Conservation (phyloP, 768 basidiomycete genomes). For the Russula sp. region DNA sequence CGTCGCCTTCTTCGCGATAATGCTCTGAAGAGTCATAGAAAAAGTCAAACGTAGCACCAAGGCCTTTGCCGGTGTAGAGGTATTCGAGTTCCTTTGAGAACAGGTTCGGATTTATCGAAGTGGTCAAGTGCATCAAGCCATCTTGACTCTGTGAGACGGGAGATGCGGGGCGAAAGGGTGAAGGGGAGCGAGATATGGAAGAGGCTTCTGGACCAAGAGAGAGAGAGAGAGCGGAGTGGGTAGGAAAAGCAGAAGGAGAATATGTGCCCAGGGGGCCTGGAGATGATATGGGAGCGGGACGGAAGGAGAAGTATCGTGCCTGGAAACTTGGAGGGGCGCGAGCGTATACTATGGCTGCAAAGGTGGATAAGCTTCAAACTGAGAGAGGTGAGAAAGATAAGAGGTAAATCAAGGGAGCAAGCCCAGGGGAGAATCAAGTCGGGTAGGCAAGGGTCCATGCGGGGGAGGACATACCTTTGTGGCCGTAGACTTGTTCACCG, state of each 20-base stretch:
- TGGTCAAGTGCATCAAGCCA: slow-evolving; percentile 54
- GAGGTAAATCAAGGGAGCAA: not conserved
- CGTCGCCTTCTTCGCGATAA: slow-evolving; percentile 38
- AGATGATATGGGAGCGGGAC: slow-evolving; percentile 48
- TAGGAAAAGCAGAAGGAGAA: slow-evolving; percentile 42
- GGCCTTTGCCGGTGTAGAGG: slow-evolving; percentile 87
- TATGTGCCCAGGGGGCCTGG: slow-evolving; percentile 38
- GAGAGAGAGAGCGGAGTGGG: slow-evolving; percentile 58
- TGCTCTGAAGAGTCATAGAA: slow-evolving; percentile 60
- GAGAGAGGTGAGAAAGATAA: not conserved
- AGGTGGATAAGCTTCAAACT: not conserved
- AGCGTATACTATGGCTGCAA: slow-evolving; percentile 84
- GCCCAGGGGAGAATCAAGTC: not conserved
- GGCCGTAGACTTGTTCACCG: slow-evolving; percentile 73
- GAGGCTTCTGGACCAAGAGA: slow-evolving; percentile 40
- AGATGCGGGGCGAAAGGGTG: slow-evolving; percentile 37
- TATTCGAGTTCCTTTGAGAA: slow-evolving; percentile 92
- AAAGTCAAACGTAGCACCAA: slow-evolving; percentile 84
- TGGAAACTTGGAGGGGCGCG: slow-evolving; percentile 92
- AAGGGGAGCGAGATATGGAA: slow-evolving; percentile 40
- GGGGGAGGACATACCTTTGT: slow-evolving; percentile 66
- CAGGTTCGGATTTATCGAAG: slow-evolving; percentile 67
- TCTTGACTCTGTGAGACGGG: slow-evolving; percentile 35
- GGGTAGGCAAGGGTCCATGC: too few species aligned
- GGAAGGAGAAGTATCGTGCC: slow-evolving; percentile 78